Conservation (phyloP, 2,329 filamentous ascomycete species). For the Alternaria conjuncta region DNA sequence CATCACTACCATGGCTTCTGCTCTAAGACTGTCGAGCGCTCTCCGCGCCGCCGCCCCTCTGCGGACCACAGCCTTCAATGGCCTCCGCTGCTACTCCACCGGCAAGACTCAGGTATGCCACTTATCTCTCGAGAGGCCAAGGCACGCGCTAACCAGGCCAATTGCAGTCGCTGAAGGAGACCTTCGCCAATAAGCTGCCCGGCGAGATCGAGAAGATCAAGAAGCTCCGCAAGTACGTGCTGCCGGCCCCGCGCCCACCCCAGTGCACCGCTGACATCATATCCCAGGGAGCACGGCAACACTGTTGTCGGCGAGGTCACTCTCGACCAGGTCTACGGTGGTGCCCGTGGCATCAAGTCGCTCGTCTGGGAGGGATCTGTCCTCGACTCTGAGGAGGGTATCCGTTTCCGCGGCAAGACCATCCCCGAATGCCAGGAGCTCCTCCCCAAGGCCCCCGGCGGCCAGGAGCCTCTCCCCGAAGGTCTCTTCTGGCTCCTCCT, state of each 20-base stretch:
- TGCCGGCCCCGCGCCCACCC: constrained; percentile 7
- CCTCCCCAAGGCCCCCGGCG: constrained; percentile 95
- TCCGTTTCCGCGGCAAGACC: constrained; percentile 98
- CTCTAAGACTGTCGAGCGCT: constrained; percentile 80
- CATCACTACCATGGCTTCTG: constrained; percentile 74
- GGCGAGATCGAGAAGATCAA: constrained; percentile 99
- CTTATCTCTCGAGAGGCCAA: constrained; percentile 8
- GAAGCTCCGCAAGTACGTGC: constrained; percentile 85
- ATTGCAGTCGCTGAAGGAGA: constrained; percentile 90
- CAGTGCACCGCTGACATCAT: constrained; percentile 36
- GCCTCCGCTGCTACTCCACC: constrained; percentile 88
- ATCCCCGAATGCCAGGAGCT: constrained; percentile 98
- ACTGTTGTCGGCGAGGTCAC: constrained; percentile 98
- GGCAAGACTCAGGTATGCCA: constrained; percentile 79
- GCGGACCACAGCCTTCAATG: constrained; percentile 78
- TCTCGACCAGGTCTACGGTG: constrained; percentile 98
- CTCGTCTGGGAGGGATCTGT: constrained; percentile 97
- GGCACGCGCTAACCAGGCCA: constrained; percentile 34
- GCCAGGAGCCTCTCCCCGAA: constrained; percentile 96
- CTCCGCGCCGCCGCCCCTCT: constrained; percentile 74
- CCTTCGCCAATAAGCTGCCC: constrained; percentile 93
- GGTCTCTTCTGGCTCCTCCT: constrained; percentile 99
- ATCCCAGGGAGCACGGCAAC: constrained; percentile 82
- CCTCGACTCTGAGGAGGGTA: constrained; percentile 97
- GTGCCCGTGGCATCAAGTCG: constrained; percentile 98